These are phyloP conservation scores for Citrullus mucosospermus DNA, from an alignment of 306 rosid species.

Conservation along the genomic window DNA sequence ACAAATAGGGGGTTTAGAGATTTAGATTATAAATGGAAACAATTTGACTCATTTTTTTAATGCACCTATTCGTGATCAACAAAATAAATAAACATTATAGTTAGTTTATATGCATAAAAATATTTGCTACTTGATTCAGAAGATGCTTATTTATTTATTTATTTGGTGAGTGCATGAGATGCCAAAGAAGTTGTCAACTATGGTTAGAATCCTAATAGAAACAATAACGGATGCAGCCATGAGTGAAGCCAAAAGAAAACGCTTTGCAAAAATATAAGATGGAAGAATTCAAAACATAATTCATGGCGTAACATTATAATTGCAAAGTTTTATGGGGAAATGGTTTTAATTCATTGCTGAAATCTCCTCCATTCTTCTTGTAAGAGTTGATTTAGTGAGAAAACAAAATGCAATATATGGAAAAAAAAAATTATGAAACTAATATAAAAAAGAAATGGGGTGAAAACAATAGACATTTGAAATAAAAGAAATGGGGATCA, in stretches of 20 bases:
- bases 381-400: too few species aligned
- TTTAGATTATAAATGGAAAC: not conserved
- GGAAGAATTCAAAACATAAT: not conserved
- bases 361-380: not conserved
- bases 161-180: too few species aligned
- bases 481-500: too few species aligned
- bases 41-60: not conserved
- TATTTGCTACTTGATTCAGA: not conserved
- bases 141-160: not conserved
- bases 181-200: not conserved
- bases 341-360: not conserved
- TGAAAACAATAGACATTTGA: too few species aligned
- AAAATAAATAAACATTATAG: not conserved
- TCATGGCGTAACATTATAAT: not conserved
- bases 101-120: not conserved
- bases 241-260: not conserved
- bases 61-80: not conserved
- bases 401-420: too few species aligned
- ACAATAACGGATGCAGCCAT: not conserved
- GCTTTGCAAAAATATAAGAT: not conserved
- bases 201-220: not conserved
- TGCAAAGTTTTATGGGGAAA: not conserved
- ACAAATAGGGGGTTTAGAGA: not conserved
- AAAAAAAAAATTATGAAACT: too few species aligned
- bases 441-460: too few species aligned